A percentile compares a stretch with the other conserved stretches of the same genome.
phyloP scores from a whole-genome alignment of 2,329 filamentous ascomycete genomes.

The Calycina herbarum region DNA sequence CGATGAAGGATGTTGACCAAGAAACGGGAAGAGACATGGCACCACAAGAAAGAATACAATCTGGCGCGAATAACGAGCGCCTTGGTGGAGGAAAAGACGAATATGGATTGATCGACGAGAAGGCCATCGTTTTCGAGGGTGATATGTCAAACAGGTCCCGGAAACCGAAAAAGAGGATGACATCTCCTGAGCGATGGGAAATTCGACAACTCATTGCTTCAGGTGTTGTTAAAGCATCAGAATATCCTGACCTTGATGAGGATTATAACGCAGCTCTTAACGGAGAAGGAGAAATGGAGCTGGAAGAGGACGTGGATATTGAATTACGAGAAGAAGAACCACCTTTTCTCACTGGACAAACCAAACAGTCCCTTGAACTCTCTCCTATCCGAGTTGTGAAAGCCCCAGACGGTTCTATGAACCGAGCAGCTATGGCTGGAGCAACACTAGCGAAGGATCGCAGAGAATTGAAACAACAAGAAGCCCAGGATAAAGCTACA shows the following conservation, averaged over 20 bases:
- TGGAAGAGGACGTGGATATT: conserved; percentile 96
- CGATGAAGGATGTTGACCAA: conserved; percentile 98
- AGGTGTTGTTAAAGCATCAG: conserved; percentile 86
- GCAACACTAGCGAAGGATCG: conserved; percentile 86
- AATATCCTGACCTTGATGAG: conserved; percentile 92
- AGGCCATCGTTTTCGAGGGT: conserved; percentile 63
- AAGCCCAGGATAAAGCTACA: conserved; percentile 74
- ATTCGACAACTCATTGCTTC: conserved; percentile 96
- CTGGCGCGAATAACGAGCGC: conserved; percentile 86
- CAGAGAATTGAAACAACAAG: conserved; percentile 83
- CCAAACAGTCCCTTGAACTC: conserved; percentile 90
- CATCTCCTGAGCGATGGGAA: conserved; percentile 95
- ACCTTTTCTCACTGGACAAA: conserved; percentile 92
- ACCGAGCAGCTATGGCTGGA: conserved; percentile 92
- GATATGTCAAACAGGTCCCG: conserved; percentile 52
- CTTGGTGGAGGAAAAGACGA: conserved; percentile 67
- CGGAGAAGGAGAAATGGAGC: conserved; percentile 82
- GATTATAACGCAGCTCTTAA: conserved; percentile 87
- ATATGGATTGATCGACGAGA: conserved; percentile 50
- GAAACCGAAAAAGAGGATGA: conserved; percentile 85
- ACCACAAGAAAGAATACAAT: conserved; percentile 75
- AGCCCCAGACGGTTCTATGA: conserved; percentile 96
- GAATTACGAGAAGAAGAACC: conserved; percentile 96
- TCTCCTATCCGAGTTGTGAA: conserved; percentile 97
- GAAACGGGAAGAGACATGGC: conserved; percentile 79